These are phyloP conservation scores for Globisporangium iwayamae DNA, from an alignment of 352 stramenopile genomes.

Conservation along the genomic window DNA sequence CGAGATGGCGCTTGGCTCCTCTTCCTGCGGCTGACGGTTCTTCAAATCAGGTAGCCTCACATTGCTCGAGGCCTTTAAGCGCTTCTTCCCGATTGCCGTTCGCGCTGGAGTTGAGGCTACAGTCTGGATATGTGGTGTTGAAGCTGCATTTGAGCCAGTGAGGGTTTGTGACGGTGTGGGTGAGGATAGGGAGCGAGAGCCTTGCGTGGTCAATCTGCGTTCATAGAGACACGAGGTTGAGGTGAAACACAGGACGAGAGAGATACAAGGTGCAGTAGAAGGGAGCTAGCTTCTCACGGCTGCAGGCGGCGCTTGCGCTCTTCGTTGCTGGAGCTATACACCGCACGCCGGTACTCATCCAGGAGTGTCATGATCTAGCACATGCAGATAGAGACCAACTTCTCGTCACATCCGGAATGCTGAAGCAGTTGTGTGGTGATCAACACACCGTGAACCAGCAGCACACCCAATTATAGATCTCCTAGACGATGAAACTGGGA, in stretches of 20 bases:
- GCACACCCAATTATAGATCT: no score
- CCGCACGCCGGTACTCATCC: constrained; percentile 52
- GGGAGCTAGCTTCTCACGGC: constrained; percentile 24
- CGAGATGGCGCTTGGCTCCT: not conserved
- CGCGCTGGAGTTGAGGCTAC: not conserved
- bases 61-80: constrained; percentile 10
- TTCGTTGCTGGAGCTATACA: constrained; percentile 32
- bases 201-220: constrained; percentile 7
- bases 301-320: constrained; percentile 33
- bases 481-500: no score
- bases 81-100: constrained; percentile 12
- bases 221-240: not conserved
- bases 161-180: not conserved
- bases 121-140: not conserved
- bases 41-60: constrained; percentile 22
- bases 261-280: not conserved
- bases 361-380: constrained; percentile 51
- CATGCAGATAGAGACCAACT: not conserved
- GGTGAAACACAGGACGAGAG: not conserved
- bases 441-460: not conserved
- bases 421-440: not conserved
- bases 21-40: constrained; percentile 5
- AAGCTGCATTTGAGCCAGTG: not conserved
- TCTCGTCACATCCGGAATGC: not conserved
- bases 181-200: constrained; percentile 7